Base-by-base conservation (phyloP, 345 rosid genomes). In the Lepidium didymum region DNA sequence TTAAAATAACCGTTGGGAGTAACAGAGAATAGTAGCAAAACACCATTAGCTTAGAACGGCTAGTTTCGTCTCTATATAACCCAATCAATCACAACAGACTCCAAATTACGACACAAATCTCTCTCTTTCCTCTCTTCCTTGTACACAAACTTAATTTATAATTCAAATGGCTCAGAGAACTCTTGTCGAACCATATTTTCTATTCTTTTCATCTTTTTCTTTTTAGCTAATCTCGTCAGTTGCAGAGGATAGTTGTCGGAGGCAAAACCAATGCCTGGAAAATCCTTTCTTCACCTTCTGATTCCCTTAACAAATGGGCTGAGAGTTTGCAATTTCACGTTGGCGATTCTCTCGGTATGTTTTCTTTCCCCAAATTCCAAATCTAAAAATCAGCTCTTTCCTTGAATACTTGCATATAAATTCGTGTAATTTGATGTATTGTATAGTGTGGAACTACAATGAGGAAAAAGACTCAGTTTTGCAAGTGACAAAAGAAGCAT, bases 241-340 rank as follows among this genome's bases (percentile, higher is more conserved):
- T 57, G 83, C 77, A 81, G 40, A 67, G 91, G 27, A 49, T 84
- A 43, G 2, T 84, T 55, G 85, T 84, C 10, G 91, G 91, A 12
- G 85, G 85, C 68, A 80, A 82, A 61, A 5, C 70, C 11, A 81
- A 49, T 13, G 81, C 80, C 11, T 86, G 91, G 91, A 84, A 82
- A 58, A 49, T 82, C 64, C 91, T 88, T 3, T 80, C 86, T 56
- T 86, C 91, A 0, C 78, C 87, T 67, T 62, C 96, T n/a, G 86
- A 83, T 60, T 80, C 92, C 4, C 92, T 91, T 64, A 83, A 86
- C 74, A 63, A 72, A 69, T 91, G 97, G 97, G 97, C 96, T 50
- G 84, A 72, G 70, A 79, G 50, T 6, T 49, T 84, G 12, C 87
- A 91, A 10, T 88, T 91, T 71, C 81, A 60, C 44, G 63, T 86